Conservation (phyloP, 1,284 basidiomycete genomes). For the Fomitopsis palustris region DNA sequence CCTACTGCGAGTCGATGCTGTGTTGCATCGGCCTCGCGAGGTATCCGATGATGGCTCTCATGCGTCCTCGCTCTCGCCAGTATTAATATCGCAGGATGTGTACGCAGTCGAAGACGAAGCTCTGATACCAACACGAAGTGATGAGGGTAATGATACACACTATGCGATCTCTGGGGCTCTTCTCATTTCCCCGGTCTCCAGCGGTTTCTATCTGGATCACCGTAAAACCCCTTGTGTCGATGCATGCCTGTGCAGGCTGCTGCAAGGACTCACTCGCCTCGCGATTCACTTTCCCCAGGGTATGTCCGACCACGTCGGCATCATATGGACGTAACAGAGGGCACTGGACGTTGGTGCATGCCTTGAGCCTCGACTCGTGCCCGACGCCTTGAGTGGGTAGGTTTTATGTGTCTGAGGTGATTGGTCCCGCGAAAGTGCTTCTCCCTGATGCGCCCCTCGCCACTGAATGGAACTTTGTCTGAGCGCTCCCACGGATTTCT, state of each 20-base stretch:
- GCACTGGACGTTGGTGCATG: neutral
- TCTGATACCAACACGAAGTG: neutral
- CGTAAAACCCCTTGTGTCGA: neutral
- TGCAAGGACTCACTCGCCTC: no score
- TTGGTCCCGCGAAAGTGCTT: neutral
- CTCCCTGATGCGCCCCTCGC: neutral
- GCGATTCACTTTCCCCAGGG: neutral
- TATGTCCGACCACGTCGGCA: neutral
- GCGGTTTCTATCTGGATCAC: neutral
- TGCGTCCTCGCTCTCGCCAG: neutral
- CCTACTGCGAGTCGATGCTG: neutral
- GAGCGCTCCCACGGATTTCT: neutral
- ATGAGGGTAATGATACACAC: neutral
- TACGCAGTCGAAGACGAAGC: neutral
- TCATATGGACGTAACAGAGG: neutral
- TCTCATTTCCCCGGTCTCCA: neutral
- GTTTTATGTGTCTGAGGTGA: neutral
- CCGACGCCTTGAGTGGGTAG: neutral
- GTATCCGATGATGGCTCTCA: neutral
- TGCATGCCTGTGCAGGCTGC: no score
- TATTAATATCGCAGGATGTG: neutral
- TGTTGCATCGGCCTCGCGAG: neutral
- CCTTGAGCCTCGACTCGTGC: no score
- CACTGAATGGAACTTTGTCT: neutral
- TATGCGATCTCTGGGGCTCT: neutral